These are phyloP conservation scores for Fomitopsis palustris DNA, from an alignment of 1,284 basidiomycete genomes.

Conservation along the genomic window DNA sequence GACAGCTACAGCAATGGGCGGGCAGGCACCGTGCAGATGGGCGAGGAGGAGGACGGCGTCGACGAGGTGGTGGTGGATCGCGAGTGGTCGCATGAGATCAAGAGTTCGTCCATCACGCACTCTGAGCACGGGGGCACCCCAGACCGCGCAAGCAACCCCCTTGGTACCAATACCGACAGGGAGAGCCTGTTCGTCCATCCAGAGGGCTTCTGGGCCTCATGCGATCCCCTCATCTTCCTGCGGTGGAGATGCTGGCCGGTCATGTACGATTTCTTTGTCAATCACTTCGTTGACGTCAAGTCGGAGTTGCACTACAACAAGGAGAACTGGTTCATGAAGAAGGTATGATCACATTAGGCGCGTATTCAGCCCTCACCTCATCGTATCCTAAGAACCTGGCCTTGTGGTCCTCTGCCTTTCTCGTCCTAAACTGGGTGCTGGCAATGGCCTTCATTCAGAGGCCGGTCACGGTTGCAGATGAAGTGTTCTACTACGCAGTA, in stretches of 20 bases:
- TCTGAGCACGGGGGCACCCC: slow-evolving; percentile 47
- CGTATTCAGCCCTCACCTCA: neutral
- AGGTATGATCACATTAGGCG: slow-evolving; percentile 28
- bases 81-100: slow-evolving; percentile 56
- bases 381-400: slow-evolving; percentile 39
- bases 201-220: slow-evolving; percentile 30
- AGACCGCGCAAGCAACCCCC: slow-evolving; percentile 40
- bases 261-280: slow-evolving; percentile 48
- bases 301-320: slow-evolving; percentile 56
- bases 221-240: slow-evolving; percentile 28
- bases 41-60: slow-evolving; percentile 37
- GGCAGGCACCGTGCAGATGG: slow-evolving; percentile 23
- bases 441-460: slow-evolving; percentile 47
- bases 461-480: slow-evolving; percentile 47
- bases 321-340: slow-evolving; percentile 50
- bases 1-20: slow-evolving; percentile 33
- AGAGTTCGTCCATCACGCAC: slow-evolving; percentile 41
- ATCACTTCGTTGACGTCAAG: slow-evolving; percentile 53
- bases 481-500: slow-evolving; percentile 63
- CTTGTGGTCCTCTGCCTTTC: slow-evolving; percentile 62
- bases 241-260: slow-evolving; percentile 41
- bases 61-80: slow-evolving; percentile 74
- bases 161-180: slow-evolving; percentile 31
- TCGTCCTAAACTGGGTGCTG: slow-evolving; percentile 70
- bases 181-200: slow-evolving; percentile 27